Percentiles rank a stretch among this genome's conserved stretches.
Evolutionary conservation across 1,139 yeast species (phyloP).

Genomic region (Scheffersomyces titani): DNA sequence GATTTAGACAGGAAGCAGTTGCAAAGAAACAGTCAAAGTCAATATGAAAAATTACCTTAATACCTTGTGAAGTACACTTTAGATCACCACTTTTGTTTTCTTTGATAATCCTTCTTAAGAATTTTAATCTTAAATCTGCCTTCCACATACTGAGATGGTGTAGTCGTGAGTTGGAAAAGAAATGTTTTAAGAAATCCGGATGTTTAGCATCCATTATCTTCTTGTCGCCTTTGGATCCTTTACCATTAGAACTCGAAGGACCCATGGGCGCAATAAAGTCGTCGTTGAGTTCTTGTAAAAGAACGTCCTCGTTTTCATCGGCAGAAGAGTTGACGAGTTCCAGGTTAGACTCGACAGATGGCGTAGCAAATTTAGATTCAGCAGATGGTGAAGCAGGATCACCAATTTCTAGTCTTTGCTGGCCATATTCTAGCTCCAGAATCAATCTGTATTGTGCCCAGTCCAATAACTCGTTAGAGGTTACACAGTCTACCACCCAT

Average conservation of each 20-base stretch:
- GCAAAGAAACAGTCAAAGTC: conserved; percentile 97
- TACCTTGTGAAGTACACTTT: conserved; percentile 3
- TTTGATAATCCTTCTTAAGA: conserved; percentile 44
- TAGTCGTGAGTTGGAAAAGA: conserved; percentile 78
- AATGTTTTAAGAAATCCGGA: conserved; percentile 71
- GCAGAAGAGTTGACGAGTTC: neutral
- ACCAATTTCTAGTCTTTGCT: conserved; percentile 34
- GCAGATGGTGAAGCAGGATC: neutral
- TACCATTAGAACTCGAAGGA: neutral
- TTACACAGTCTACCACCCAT: conserved; percentile 76
- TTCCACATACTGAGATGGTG: conserved; percentile 92
- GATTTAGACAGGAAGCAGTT: conserved; percentile 68
- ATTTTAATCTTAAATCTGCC: conserved; percentile 65
- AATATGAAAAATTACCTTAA: conserved; percentile 61
- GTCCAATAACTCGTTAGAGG: conserved; percentile 46
- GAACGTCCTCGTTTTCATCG: neutral
- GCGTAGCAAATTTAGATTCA: neutral
- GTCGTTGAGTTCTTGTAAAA: neutral
- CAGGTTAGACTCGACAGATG: neutral
- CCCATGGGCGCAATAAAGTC: neutral
- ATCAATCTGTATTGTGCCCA: conserved; percentile 71
- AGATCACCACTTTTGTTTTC: conserved; percentile 7
- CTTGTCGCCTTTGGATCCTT: conserved; percentile 1
- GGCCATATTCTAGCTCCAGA: conserved; percentile 53
- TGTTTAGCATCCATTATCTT: conserved; percentile 60